Conservation (phyloP, 163 green algal genomes). For the Volvox carteri region DNA sequence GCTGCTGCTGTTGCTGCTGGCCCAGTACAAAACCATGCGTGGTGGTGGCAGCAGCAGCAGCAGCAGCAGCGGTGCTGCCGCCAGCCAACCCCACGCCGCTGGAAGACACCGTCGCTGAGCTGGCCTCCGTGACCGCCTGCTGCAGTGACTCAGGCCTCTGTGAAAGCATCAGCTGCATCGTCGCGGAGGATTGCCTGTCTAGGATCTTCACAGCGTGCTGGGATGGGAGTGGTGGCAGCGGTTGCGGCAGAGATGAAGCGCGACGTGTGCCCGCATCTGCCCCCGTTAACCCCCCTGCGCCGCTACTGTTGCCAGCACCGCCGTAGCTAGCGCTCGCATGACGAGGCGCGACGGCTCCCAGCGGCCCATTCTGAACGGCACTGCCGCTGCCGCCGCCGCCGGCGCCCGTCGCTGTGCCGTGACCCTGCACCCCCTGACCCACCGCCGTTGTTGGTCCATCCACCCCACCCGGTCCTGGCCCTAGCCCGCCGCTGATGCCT, state of each 20-base stretch:
- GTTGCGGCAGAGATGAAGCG: neutral
- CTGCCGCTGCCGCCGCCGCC: neutral
- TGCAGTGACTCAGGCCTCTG: neutral
- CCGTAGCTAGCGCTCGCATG: neutral
- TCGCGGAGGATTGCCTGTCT: neutral
- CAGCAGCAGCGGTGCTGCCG: neutral
- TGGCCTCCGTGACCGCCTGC: neutral
- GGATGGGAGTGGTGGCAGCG: neutral
- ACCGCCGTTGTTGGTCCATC: neutral
- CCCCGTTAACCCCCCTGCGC: neutral
- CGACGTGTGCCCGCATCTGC: neutral
- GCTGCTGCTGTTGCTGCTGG: slow-evolving; percentile 24
- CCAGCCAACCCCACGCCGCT: neutral
- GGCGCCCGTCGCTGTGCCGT: neutral
- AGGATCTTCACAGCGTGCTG: no score
- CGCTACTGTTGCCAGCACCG: neutral
- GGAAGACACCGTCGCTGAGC: neutral
- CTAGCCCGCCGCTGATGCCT: neutral
- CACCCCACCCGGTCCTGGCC: neutral
- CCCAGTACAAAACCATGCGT: neutral
- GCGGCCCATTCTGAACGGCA: neutral
- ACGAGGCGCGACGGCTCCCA: no score
- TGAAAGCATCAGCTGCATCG: neutral
- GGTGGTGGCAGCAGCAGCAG: no score
- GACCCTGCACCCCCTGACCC: neutral